Evolutionary conservation across 805 yeast genomes (phyloP).

Genomic region (Wickerhamiella sergipiensis): DNA sequence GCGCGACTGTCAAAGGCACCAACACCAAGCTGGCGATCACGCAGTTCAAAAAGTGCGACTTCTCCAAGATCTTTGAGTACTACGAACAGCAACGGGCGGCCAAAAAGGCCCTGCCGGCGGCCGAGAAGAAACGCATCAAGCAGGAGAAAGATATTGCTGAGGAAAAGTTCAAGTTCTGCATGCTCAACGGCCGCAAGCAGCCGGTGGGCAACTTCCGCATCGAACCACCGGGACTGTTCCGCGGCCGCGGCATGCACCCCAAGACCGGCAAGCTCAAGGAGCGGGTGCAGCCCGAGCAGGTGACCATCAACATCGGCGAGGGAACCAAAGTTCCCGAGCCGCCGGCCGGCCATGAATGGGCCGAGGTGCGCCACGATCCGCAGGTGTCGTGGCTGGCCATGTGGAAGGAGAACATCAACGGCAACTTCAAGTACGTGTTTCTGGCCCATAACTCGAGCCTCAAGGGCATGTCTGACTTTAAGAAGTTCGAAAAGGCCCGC

Average conservation of each 20-base stretch:
- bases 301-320: constrained; percentile 66
- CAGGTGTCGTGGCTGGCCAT: constrained; percentile 92
- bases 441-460: constrained; percentile 83
- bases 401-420: constrained; percentile 91
- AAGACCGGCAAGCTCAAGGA: constrained; percentile 83
- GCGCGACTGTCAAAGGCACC: constrained; percentile 31
- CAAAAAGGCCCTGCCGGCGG: constrained; percentile 51
- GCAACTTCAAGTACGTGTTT: constrained; percentile 73
- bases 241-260: constrained; percentile 97
- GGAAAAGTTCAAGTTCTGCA: constrained; percentile 69
- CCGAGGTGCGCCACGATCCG: constrained; percentile 73
- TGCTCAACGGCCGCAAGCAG: constrained; percentile 75
- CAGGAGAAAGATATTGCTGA: constrained; percentile 62
- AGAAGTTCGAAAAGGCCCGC: constrained; percentile 88
- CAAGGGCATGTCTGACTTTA: constrained; percentile 82
- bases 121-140: constrained; percentile 64
- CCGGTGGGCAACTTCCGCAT: constrained; percentile 87
- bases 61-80: constrained; percentile 55
- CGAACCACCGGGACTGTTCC: constrained; percentile 91
- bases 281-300: constrained; percentile 80
- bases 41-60: constrained; percentile 61
- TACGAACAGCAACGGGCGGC: constrained; percentile 59
- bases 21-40: constrained; percentile 30
- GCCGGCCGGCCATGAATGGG: constrained; percentile 86
- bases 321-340: constrained; percentile 65